phyloP scores from a whole-genome alignment of 2,329 filamentous ascomycete genomes.

The Xylaria sp. region DNA sequence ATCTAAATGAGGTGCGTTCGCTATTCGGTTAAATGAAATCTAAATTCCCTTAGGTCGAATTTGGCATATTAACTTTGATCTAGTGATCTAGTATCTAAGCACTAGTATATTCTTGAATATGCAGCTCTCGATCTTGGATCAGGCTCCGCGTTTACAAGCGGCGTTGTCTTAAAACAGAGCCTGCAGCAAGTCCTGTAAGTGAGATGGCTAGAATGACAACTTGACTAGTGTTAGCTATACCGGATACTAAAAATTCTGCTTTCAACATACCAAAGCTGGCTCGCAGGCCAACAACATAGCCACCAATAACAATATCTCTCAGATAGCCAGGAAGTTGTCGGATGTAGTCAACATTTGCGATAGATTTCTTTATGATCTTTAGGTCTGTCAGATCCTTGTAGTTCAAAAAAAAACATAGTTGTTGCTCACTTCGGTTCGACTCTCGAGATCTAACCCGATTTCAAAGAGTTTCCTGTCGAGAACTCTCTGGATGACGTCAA shows the following conservation, averaged over 20 bases:
- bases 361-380: slow-evolving; percentile 54
- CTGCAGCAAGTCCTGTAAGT: slow-evolving; percentile 26
- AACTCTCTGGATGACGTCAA: slow-evolving; percentile 45
- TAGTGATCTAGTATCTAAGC: too few species aligned
- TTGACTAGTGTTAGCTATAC: slow-evolving; percentile 17
- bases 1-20: too few species aligned
- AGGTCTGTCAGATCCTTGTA: slow-evolving; percentile 1
- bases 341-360: slow-evolving; percentile 55
- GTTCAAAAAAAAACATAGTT: neutral
- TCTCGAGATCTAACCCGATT: slow-evolving; percentile 42
- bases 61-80: too few species aligned
- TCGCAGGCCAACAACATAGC: slow-evolving; percentile 34
- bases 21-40: too few species aligned
- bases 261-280: slow-evolving; percentile 34
- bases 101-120: neutral
- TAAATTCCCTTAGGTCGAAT: too few species aligned
- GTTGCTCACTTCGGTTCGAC: slow-evolving; percentile 36
- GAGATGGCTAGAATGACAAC: slow-evolving; percentile 31
- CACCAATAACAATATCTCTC: slow-evolving; percentile 26
- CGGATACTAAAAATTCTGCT: neutral
- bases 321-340: slow-evolving; percentile 25
- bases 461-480: slow-evolving; percentile 41
- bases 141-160: slow-evolving; percentile 7
- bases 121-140: neutral
- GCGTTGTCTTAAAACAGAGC: slow-evolving; percentile 27